Conservation (phyloP, 331 rosid species). For the Malus hybrid region DNA sequence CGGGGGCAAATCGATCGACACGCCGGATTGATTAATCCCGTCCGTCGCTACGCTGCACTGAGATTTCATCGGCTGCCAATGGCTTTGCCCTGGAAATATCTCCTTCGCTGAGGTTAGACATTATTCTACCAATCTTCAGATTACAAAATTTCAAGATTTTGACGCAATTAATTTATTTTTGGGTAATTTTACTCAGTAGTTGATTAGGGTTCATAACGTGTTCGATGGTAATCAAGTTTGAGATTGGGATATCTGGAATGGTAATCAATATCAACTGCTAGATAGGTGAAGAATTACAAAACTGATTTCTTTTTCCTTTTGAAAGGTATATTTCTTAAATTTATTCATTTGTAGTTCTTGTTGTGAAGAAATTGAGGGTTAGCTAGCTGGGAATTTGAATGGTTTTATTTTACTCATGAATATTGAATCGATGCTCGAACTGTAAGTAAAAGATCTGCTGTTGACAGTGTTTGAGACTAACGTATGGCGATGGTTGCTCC, state of each 20-base stretch:
- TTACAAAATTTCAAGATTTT: constrained; percentile 4
- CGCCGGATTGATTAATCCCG: not conserved
- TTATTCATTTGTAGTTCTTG: not conserved
- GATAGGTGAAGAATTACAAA: not conserved
- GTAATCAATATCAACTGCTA: not conserved
- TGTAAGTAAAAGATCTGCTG: constrained; percentile 9
- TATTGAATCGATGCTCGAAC: constrained; percentile 4
- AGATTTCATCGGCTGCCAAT: not conserved
- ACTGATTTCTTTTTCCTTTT: not conserved
- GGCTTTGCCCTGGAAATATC: not conserved
- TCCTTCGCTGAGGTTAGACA: constrained; percentile 5
- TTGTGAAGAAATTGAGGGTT: not conserved
- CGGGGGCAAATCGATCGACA: constrained; percentile 9
- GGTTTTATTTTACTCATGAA: not conserved
- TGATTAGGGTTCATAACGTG: not conserved
- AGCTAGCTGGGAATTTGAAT: not conserved
- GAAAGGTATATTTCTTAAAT: not conserved
- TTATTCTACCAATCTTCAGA: not conserved
- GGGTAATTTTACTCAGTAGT: not conserved
- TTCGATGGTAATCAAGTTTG: not conserved
- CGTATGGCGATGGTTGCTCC: constrained; percentile 66
- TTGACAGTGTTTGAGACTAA: not conserved
- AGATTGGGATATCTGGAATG: not conserved
- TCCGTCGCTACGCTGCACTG: not conserved
- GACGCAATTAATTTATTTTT: not conserved